Evolutionary conservation across 768 basidiomycete genomes (phyloP).

Genomic region (Lactarius pseudohatsudake): DNA sequence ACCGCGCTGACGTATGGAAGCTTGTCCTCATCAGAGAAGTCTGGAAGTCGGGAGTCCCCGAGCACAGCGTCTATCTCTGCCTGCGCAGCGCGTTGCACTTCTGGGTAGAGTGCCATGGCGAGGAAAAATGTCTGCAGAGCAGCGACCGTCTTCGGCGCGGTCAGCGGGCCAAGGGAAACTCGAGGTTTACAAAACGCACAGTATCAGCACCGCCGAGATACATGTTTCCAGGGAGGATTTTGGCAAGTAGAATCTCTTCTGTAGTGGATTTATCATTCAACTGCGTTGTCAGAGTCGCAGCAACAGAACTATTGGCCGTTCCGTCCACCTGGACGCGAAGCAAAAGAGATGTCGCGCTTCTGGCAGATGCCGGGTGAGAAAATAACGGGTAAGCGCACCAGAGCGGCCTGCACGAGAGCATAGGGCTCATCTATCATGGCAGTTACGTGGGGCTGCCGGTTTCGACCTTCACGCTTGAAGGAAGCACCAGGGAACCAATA

Average conservation of each 20-base stretch:
- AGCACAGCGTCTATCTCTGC: conserved; percentile 41
- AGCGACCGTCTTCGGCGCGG: conserved; percentile 20
- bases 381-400: neutral
- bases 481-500: conserved; percentile 14
- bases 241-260: neutral
- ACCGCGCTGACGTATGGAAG: conserved; percentile 42
- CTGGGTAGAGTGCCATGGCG: conserved; percentile 30
- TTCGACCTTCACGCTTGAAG: conserved; percentile 8
- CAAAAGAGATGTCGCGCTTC: neutral
- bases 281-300: neutral
- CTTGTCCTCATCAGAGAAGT: conserved; percentile 35
- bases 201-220: conserved; percentile 21
- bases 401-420: conserved; percentile 1
- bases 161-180: neutral
- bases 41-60: conserved; percentile 38
- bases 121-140: conserved; percentile 19
- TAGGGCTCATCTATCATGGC: conserved; percentile 11
- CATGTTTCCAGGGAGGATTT: neutral
- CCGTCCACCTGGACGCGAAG: neutral
- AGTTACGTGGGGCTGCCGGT: neutral
- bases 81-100: conserved; percentile 33
- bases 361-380: neutral
- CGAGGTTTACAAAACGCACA: conserved; percentile 16
- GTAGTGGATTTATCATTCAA: neutral
- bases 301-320: neutral